These are phyloP conservation scores for Austroboletus eburneus DNA, from an alignment of 768 basidiomycete species.

Conservation along the genomic window DNA sequence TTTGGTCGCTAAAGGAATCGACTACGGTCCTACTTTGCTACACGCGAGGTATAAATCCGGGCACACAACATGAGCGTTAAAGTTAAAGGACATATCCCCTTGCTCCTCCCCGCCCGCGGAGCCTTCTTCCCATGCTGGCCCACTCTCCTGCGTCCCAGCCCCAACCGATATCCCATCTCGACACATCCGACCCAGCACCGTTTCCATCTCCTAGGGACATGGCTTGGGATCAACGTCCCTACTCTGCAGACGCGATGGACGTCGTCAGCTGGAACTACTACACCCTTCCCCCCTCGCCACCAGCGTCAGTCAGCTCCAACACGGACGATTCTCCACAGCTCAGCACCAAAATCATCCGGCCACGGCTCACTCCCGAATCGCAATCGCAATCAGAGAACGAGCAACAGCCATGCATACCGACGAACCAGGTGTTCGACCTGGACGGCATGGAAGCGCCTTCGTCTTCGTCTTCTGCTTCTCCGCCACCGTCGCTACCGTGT, in stretches of 20 bases:
- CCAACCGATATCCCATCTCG: slow-evolving; percentile 45
- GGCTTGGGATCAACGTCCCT: slow-evolving; percentile 45
- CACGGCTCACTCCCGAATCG: slow-evolving; percentile 44
- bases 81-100: slow-evolving; percentile 18
- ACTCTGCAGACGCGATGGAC: slow-evolving; percentile 34
- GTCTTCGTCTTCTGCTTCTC: slow-evolving; percentile 31
- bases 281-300: slow-evolving; percentile 46
- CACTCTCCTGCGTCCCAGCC: slow-evolving; percentile 17
- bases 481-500: slow-evolving; percentile 28
- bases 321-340: slow-evolving; percentile 44
- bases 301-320: slow-evolving; percentile 42
- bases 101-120: slow-evolving; percentile 8
- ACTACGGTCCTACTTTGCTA: slow-evolving; percentile 24
- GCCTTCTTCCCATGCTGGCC: slow-evolving; percentile 9
- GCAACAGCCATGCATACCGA: slow-evolving; percentile 57
- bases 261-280: slow-evolving; percentile 47
- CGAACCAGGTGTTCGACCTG: slow-evolving; percentile 69
- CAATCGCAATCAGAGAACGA: slow-evolving; percentile 38
- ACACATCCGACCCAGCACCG: slow-evolving; percentile 52
- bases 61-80: slow-evolving; percentile 16
- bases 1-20: slow-evolving; percentile 29
- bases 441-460: slow-evolving; percentile 30
- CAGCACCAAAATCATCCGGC: slow-evolving; percentile 46
- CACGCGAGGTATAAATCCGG: slow-evolving; percentile 32
- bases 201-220: slow-evolving; percentile 46